These are phyloP conservation scores for Dictyostelium firmibasis DNA, from an alignment of 78 protist genomes.

Conservation along the genomic window DNA sequence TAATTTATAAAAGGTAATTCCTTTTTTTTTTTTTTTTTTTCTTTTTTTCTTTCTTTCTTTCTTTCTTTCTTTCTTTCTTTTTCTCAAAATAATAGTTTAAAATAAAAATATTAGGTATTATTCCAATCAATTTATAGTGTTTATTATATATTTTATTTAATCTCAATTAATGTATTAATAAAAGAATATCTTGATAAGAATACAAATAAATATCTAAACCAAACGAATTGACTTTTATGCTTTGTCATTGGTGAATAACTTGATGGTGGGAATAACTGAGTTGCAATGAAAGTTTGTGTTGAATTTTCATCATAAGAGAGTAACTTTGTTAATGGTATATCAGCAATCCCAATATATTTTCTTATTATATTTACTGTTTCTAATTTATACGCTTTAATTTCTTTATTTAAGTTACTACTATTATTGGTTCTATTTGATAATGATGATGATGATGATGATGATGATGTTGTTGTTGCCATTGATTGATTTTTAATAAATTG, in stretches of 20 bases:
- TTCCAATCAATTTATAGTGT: too few species aligned
- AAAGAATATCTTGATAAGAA: constrained; percentile 82
- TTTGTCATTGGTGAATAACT: constrained; percentile 71
- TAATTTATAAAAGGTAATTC: background rate
- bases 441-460: background rate
- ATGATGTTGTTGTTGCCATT: background rate
- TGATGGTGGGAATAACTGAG: background rate
- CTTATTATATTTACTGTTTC: constrained; percentile 66
- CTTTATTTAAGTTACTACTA: background rate
- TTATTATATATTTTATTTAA: background rate
- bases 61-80: background rate
- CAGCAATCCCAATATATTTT: constrained; percentile 82
- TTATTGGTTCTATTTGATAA: background rate
- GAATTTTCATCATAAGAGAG: background rate
- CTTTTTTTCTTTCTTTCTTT: background rate
- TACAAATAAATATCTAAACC: constrained; percentile 90
- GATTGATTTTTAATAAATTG: background rate
- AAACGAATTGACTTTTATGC: constrained; percentile 88
- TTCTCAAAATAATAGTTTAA: background rate
- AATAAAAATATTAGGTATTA: background rate
- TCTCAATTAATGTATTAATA: constrained; percentile 76
- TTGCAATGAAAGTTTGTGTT: background rate
- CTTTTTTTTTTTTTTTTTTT: background rate
- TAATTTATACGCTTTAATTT: constrained; percentile 14
- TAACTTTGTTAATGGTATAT: background rate